Percentiles rank a stretch among this genome's conserved stretches.
These are phyloP conservation scores for Aspergillus fischeri DNA, from an alignment of 2,329 filamentous ascomycete species.

Conservation along the genomic window DNA sequence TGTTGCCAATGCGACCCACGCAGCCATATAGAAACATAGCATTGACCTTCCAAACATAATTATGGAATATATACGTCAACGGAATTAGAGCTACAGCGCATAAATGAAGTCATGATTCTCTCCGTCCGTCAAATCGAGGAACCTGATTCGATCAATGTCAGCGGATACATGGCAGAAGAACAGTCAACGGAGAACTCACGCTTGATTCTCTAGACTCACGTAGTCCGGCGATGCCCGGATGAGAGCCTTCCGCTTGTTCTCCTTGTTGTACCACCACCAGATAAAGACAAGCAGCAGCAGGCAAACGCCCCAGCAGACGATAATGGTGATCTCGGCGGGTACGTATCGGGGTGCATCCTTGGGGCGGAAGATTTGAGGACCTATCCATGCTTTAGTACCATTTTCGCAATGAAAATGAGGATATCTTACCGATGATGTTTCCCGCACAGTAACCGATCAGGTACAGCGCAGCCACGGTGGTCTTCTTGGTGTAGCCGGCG, in stretches of 20 bases:
- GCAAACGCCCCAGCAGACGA: conserved; percentile 55
- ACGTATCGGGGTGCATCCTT: conserved; percentile 57
- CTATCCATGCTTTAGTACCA: conserved; percentile 17
- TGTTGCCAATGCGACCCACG: no score
- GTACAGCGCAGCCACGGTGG: conserved; percentile 48
- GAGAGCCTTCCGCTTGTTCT: conserved; percentile 58
- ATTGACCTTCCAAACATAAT: no score
- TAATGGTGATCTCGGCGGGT: conserved; percentile 60
- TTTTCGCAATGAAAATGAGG: background rate
- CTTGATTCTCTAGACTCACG: conserved; percentile 61
- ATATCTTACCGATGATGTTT: conserved; percentile 52
- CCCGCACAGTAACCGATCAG: conserved; percentile 48
- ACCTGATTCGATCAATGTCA: conserved; percentile 23
- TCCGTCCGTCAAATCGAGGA: conserved; percentile 61
- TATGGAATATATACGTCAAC: no score
- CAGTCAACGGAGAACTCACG: conserved; percentile 41
- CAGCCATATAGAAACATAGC: no score
- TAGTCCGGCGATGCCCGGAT: conserved; percentile 54
- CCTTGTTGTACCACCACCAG: conserved; percentile 55
- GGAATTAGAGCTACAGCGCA: conserved; percentile 26
- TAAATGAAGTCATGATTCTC: conserved; percentile 66
- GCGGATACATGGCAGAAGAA: background rate
- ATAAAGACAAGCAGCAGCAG: conserved; percentile 57
- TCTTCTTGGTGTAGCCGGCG: conserved; percentile 52
- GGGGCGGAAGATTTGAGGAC: conserved; percentile 55